Conservation (phyloP, 1,284 basidiomycete genomes). For the Farysia itapuensis region DNA sequence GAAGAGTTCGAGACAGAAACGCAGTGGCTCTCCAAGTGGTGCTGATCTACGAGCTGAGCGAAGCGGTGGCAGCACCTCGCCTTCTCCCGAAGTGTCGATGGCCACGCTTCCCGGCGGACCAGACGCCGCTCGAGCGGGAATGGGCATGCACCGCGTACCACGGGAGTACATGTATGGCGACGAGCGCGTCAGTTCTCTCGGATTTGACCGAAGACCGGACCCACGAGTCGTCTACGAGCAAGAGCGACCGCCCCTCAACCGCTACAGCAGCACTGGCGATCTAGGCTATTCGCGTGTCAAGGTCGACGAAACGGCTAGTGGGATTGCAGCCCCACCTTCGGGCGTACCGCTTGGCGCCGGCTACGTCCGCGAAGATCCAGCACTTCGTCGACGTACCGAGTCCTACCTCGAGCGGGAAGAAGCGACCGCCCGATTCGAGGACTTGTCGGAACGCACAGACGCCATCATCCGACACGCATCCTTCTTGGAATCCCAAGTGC, state of each 20-base stretch:
- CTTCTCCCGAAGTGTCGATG: slow-evolving; percentile 33
- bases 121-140: slow-evolving; percentile 15
- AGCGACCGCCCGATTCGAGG: slow-evolving; percentile 34
- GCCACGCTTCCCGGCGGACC: slow-evolving; percentile 21
- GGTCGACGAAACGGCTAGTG: slow-evolving; percentile 1
- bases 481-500: slow-evolving; percentile 50
- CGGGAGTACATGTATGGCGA: slow-evolving; percentile 21
- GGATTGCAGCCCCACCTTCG: not conserved
- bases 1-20: slow-evolving; percentile 48
- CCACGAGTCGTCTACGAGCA: slow-evolving; percentile 9
- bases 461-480: slow-evolving; percentile 51
- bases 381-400: slow-evolving; percentile 8
- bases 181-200: slow-evolving; percentile 17
- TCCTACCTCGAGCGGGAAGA: slow-evolving; percentile 16
- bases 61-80: slow-evolving; percentile 34
- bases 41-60: slow-evolving; percentile 22
- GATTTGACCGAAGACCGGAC: slow-evolving; percentile 12
- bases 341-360: slow-evolving; percentile 4
- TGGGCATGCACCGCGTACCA: slow-evolving; percentile 6
- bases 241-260: slow-evolving; percentile 5
- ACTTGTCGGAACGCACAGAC: slow-evolving; percentile 53
- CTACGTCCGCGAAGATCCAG: slow-evolving; percentile 1
- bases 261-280: no score
- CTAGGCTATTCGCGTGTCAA: slow-evolving; percentile 25
- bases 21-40: slow-evolving; percentile 22